phyloP scores from a whole-genome alignment of 192 early-diverging fungal species.

The Rhizoclosmatium globosum region DNA sequence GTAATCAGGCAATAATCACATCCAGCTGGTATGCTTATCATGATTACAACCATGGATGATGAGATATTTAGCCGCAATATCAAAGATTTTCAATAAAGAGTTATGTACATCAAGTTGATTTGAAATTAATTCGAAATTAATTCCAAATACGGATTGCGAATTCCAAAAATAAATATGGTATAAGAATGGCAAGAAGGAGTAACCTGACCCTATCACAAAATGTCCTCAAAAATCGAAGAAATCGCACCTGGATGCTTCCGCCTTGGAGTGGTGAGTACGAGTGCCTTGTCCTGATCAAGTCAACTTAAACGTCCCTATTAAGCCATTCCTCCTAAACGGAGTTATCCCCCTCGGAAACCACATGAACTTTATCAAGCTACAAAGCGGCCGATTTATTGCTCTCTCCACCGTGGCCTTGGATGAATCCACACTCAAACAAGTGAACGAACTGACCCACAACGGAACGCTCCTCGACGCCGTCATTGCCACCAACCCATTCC shows the following conservation, averaged over 20 bases:
- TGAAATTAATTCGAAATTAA: too few species aligned
- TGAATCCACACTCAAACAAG: conserved; percentile 8
- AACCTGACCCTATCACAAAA: not conserved
- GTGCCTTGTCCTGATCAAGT: not conserved
- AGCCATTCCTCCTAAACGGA: conserved; percentile 18
- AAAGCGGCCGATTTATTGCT: conserved; percentile 21
- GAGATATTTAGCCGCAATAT: too few species aligned
- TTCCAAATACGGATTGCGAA: too few species aligned
- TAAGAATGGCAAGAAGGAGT: too few species aligned
- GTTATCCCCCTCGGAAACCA: conserved; percentile 37
- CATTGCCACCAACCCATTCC: conserved; percentile 40
- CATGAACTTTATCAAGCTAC: conserved; percentile 34
- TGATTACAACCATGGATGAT: too few species aligned
- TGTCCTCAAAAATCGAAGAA: conserved; percentile 6
- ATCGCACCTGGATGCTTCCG: conserved; percentile 33
- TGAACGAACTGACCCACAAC: conserved; percentile 34
- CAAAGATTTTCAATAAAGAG: too few species aligned
- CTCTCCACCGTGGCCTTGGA: conserved; percentile 34
- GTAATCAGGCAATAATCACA: too few species aligned
- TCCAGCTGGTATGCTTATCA: too few species aligned
- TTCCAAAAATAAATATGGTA: too few species aligned
- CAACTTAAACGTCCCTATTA: not conserved
- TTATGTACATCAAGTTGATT: too few species aligned
- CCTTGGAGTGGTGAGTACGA: conserved; percentile 22
- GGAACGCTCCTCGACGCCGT: conserved; percentile 39